Evolutionary conservation across 306 rosid genomes (phyloP), one percentile per base, ranked within the genome.

Genomic region (Lotus japonicus): DNA sequence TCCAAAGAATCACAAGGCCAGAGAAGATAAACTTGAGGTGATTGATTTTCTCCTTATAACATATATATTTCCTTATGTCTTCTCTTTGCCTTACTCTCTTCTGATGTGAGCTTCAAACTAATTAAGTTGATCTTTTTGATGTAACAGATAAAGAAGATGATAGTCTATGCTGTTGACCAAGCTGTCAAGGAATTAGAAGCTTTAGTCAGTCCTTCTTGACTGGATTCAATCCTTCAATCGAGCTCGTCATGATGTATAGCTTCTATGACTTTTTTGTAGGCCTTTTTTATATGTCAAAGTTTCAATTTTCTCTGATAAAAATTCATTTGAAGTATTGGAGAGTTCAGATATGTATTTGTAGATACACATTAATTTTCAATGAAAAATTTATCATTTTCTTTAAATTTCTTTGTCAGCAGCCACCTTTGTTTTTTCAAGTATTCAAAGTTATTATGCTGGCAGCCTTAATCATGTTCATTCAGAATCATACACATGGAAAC

Each of bases 1-100:
- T 61, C 95, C 91, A 0, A 80, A 73, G 72, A 80, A 83, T 58
- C 95, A 88, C 23, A 85, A 58, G 75, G 81, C 83, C 15, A 85
- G 89, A 50, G 95, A 88, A 82, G 95, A 88, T 65, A 88, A 88
- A 78, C 90, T 88, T 45, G 95, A 88, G 95, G 95, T 85, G 8
- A 75, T 55, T 42, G 42, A 14, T 16, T 38, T 63, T 3, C 33
- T 26, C 33, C 33, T n/a, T n/a, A n/a, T 26, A 26, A 26, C 2
- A 26, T 26, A 26, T 21, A 5, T 31, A 33, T 14, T 51, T 35
- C 9, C 39, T 35, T 35, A n/a, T n/a, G n/a, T 0, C 7, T 16
- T 10, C 14, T 33, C 9, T 10, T 31, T 55, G 11, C 7, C 18
- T 19, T 12, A 21, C 46, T 33, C 17, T 53, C 21, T 31, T 63